Percentiles rank a stretch among this genome's conserved stretches.
Conservation (phyloP, 352 stramenopile genomes). For the Globisporangium canariense region DNA sequence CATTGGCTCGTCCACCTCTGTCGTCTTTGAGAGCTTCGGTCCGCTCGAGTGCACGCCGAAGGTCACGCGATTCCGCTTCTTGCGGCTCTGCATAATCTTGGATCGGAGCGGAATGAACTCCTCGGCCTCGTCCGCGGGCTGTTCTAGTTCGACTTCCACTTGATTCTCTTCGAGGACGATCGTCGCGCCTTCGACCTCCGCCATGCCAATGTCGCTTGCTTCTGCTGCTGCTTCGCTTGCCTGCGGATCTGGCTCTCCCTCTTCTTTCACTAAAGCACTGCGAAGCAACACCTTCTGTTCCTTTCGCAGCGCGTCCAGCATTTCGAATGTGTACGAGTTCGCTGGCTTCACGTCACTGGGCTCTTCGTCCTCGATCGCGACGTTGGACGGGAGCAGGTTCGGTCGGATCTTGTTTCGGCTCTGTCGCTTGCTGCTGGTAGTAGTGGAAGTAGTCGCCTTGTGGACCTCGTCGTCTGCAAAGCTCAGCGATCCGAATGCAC, state of each 20-base stretch:
- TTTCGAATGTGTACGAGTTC: conserved; percentile 50
- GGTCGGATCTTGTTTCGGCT: conserved; percentile 54
- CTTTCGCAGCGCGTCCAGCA: conserved; percentile 48
- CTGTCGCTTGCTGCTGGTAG: conserved; percentile 16
- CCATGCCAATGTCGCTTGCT: conserved; percentile 13
- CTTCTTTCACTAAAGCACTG: conserved; percentile 3
- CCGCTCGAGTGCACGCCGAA: conserved; percentile 42
- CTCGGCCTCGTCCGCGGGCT: conserved; percentile 23
- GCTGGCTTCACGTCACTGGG: conserved; percentile 13
- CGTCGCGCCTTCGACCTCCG: conserved; percentile 32
- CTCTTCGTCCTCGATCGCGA: conserved; percentile 20
- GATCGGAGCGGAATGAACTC: conserved; percentile 71
- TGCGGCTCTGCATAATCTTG: conserved; percentile 34
- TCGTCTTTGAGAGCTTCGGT: conserved; percentile 29
- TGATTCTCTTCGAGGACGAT: conserved; percentile 18
- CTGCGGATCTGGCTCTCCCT: background rate
- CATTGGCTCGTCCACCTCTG: conserved; percentile 43
- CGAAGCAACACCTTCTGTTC: conserved; percentile 66
- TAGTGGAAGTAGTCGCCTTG: background rate
- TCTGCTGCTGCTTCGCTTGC: background rate
- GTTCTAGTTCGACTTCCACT: background rate
- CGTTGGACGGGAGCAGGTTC: conserved; percentile 39
- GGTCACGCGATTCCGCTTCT: conserved; percentile 56
- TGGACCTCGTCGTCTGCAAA: conserved; percentile 39
- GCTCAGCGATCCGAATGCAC: conserved; percentile 28